phyloP scores from a whole-genome alignment of 176 grass and related monocot genomes.

The Avena eriantha region DNA sequence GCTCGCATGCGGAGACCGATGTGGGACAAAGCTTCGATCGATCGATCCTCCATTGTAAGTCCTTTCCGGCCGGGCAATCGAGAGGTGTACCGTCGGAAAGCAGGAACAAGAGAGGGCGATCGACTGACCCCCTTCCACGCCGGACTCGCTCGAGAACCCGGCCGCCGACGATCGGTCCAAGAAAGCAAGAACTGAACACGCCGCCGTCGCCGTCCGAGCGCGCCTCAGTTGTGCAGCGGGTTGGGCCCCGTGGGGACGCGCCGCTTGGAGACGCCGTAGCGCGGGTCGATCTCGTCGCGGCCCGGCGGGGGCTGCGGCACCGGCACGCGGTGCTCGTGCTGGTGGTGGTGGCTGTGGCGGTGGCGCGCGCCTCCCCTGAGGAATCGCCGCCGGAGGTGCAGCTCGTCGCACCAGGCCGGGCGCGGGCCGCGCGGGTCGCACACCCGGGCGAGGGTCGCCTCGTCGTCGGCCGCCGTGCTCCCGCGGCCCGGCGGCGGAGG shows the following conservation, averaged over 20 bases:
- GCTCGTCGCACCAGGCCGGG: constrained; percentile 54
- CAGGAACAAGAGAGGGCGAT: constrained; percentile 84
- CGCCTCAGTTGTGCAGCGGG: constrained; percentile 83
- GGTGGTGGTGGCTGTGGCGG: neutral
- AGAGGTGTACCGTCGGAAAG: constrained; percentile 61
- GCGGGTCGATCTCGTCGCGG: constrained; percentile 69
- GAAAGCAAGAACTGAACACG: constrained; percentile 54
- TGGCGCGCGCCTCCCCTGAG: neutral
- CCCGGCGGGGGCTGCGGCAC: constrained; percentile 46
- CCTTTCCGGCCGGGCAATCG: constrained; percentile 57
- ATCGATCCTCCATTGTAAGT: constrained; percentile 87
- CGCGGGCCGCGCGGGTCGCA: constrained; percentile 44
- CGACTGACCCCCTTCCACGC: neutral
- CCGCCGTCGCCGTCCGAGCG: neutral
- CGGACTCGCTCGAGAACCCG: constrained; percentile 4
- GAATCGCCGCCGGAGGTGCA: constrained; percentile 25
- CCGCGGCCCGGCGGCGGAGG: neutral
- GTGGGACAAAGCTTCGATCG: constrained; percentile 46
- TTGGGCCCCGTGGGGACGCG: constrained; percentile 86
- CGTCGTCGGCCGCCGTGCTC: constrained; percentile 34
- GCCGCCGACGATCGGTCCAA: constrained; percentile 35
- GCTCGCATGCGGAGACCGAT: constrained; percentile 32
- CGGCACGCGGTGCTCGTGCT: neutral
- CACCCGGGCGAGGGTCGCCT: constrained; percentile 32
- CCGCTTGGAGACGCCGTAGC: constrained; percentile 79